These are phyloP conservation scores for Neospora caninum DNA, from an alignment of 169 alveolate species.

Conservation along the genomic window DNA sequence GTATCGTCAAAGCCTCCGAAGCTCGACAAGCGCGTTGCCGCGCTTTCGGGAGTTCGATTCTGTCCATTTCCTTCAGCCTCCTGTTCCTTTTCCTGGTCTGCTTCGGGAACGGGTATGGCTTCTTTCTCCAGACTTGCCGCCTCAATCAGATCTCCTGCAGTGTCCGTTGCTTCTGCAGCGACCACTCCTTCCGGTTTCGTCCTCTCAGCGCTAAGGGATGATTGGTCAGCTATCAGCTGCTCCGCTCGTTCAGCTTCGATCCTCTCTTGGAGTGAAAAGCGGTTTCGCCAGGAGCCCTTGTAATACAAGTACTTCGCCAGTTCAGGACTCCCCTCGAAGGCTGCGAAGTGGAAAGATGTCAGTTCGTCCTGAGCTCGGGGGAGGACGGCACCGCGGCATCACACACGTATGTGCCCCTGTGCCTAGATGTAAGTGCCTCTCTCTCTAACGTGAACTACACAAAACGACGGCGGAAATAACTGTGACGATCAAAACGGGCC, in stretches of 20 bases:
- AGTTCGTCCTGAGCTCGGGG: conserved; percentile 55
- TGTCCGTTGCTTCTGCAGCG: background rate
- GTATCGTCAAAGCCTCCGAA: background rate
- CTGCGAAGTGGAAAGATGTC: conserved; percentile 68
- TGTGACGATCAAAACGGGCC: background rate
- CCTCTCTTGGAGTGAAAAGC: conserved; percentile 51
- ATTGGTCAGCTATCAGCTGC: background rate
- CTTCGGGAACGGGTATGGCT: background rate
- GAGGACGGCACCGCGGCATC: background rate
- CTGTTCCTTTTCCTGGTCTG: background rate
- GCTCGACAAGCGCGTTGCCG: background rate
- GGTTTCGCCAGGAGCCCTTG: conserved; percentile 65
- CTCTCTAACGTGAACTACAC: background rate
- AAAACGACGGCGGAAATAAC: background rate
- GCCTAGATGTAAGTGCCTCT: background rate
- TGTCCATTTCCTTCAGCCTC: background rate
- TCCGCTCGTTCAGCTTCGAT: conserved; percentile 16
- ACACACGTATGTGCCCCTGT: background rate
- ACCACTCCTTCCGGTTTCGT: background rate
- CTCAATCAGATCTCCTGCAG: background rate
- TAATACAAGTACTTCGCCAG: conserved; percentile 60
- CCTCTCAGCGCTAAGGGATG: background rate
- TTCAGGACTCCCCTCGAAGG: conserved; percentile 57
- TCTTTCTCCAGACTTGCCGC: background rate
- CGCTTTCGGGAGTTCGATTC: background rate